These are phyloP conservation scores for Alternaria gaisen DNA, from an alignment of 2,329 filamentous ascomycete species.

Conservation along the genomic window DNA sequence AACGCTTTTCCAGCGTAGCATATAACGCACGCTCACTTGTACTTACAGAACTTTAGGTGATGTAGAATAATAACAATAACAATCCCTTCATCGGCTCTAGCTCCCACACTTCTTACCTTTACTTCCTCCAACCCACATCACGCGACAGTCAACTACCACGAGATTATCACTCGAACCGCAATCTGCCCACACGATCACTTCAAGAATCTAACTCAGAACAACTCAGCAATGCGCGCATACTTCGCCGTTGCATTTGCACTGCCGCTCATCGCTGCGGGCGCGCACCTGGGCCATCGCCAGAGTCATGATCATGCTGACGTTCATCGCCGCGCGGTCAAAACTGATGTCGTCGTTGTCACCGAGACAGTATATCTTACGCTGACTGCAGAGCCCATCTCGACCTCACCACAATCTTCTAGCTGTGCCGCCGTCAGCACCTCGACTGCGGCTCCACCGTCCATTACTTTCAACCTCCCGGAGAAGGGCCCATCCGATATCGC, in stretches of 20 bases:
- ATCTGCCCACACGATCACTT: not conserved
- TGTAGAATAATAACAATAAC: not conserved
- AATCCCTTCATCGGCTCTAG: not conserved
- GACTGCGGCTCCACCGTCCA: not conserved
- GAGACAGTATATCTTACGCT: conserved; percentile 18
- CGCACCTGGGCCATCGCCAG: not conserved
- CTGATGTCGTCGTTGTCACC: conserved; percentile 19
- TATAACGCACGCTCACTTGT: conserved; percentile 12
- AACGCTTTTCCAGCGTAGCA: not conserved
- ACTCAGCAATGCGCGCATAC: conserved; percentile 6
- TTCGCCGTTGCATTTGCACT: not conserved
- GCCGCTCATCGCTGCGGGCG: conserved; percentile 7
- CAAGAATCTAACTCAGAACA: not conserved
- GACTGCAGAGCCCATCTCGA: not conserved
- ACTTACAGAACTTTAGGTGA: conserved; percentile 1
- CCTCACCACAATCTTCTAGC: not conserved
- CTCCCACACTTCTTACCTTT: conserved; percentile 3
- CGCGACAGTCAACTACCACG: conserved; percentile 3
- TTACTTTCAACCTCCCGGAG: not conserved
- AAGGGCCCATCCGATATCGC: not conserved
- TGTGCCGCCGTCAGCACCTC: not conserved
- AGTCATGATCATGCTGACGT: conserved; percentile 3
- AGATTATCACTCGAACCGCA: not conserved
- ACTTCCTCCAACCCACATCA: not conserved
- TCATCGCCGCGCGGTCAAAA: conserved; percentile 7